These are phyloP conservation scores for Stemphylium beticola DNA, from an alignment of 2,329 filamentous ascomycete species.

Conservation along the genomic window DNA sequence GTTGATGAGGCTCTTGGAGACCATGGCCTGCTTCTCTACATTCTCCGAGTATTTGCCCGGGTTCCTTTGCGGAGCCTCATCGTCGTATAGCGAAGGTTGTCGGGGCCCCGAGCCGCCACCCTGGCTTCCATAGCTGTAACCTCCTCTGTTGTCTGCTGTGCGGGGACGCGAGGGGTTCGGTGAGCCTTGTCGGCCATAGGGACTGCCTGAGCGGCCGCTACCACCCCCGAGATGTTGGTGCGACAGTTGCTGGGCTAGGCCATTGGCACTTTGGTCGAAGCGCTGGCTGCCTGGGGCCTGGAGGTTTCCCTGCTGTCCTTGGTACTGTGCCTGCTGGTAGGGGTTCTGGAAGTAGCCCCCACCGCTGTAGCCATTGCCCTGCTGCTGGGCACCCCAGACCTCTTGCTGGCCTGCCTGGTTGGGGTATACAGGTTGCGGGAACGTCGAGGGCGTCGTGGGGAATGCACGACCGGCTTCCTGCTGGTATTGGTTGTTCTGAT, in stretches of 20 bases:
- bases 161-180: conserved; percentile 78
- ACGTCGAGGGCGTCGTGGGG: conserved; percentile 85
- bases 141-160: conserved; percentile 74
- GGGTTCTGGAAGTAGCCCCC: conserved; percentile 60
- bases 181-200: conserved; percentile 72
- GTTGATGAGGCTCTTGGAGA: conserved; percentile 69
- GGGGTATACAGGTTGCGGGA: conserved; percentile 85
- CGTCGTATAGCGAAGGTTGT: conserved; percentile 61
- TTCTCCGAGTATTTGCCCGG: conserved; percentile 89
- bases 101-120: conserved; percentile 71
- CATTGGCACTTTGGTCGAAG: conserved; percentile 84
- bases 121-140: conserved; percentile 67
- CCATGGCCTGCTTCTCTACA: conserved; percentile 74
- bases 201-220: conserved; percentile 69
- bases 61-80: conserved; percentile 76
- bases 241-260: conserved; percentile 93
- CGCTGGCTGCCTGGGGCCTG: conserved; percentile 60
- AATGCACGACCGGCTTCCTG: conserved; percentile 57
- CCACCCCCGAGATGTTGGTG: conserved; percentile 87
- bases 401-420: conserved; percentile 67
- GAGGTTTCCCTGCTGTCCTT: conserved; percentile 57
- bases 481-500: conserved; percentile 48
- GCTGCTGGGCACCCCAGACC: conserved; percentile 60
- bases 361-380: conserved; percentile 35
- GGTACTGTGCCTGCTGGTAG: conserved; percentile 53